These are phyloP conservation scores for Trametes versicolor DNA, from an alignment of 1,284 basidiomycete species.

Conservation along the genomic window DNA sequence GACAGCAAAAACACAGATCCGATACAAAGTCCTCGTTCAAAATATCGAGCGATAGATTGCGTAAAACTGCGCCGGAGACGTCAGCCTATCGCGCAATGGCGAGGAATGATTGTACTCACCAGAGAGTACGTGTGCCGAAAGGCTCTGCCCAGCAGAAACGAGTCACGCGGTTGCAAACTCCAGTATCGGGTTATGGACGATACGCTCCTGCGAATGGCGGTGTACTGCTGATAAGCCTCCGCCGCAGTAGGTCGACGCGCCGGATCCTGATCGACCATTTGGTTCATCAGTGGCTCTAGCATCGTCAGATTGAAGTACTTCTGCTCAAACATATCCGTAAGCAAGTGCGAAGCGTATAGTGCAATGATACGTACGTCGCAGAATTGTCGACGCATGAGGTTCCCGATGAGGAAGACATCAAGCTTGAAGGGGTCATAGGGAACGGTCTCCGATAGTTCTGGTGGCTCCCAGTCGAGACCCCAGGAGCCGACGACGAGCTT, in stretches of 20 bases:
- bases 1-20: not conserved
- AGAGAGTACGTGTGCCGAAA: not conserved
- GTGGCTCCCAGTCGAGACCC: slow-evolving; percentile 38
- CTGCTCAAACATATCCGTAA: slow-evolving; percentile 18
- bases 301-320: slow-evolving; percentile 37
- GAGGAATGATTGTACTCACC: not conserved
- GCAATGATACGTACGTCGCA: not conserved
- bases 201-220: slow-evolving; percentile 14
- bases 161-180: slow-evolving; percentile 6
- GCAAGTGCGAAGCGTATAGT: not conserved
- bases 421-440: slow-evolving; percentile 44
- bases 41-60: not conserved
- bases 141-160: not conserved
- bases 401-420: slow-evolving; percentile 28
- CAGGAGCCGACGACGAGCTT: slow-evolving; percentile 15
- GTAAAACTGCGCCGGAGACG: not conserved
- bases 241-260: slow-evolving; percentile 29
- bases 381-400: not conserved
- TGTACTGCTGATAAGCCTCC: slow-evolving; percentile 17
- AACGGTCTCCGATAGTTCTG: slow-evolving; percentile 36
- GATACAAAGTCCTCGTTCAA: not conserved
- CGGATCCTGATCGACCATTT: slow-evolving; percentile 34
- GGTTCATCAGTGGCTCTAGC: slow-evolving; percentile 33
- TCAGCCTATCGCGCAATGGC: too few relatives aligned
- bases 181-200: not conserved